Base-by-base conservation (phyloP, 1,284 basidiomycete species). In the Xerocomus cyaneibrunnescens region DNA sequence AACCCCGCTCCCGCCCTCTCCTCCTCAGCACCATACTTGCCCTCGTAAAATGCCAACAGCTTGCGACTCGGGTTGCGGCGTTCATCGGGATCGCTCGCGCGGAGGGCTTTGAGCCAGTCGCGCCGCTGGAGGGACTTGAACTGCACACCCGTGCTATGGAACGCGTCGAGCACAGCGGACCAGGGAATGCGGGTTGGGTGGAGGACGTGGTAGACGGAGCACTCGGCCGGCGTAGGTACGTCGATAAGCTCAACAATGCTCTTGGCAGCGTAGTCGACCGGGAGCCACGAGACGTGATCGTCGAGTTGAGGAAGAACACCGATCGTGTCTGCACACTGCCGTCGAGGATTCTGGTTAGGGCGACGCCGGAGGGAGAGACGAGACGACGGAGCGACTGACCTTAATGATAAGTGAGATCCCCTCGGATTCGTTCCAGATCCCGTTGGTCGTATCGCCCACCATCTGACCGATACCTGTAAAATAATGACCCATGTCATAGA, bases 341-440 rank as follows among this genome's bases (percentile, higher is more conserved):
- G 3, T 22, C n/a, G 9, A 10, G 36, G 21, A 16, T 13, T 38
- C 12, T 10, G 34, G 21, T 38, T 23, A 64, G 67, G 60, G n/a
- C 66, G 50, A 5, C 63, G 65, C 55, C 60, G 62, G 22, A 3
- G 19, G 10, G 13, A 30, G 17, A 9, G 19, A 31, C 12, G 31
- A 31, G 21, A n/a, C 3, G 14, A 12, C 2, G 2, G 30, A 28
- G 14, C 1, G 37, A 54, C 52, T 3, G 39, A 66, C 63, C 47
- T 65, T 65, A 59, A 71, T 53, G 43, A 68, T 58, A 31, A 72
- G 57, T 21, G 66, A 63, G 65, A 74, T 76, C 5, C 77, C 80
- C 62, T 83, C 82, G 3, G 75, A 81, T 56, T 78, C 74, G 64
- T 84, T 85, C 83, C 83, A 85, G 1, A 82, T 73, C 1, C 82